These are phyloP conservation scores for Beauveria brongniartii DNA, from an alignment of 2,329 filamentous ascomycete genomes.

Conservation along the genomic window DNA sequence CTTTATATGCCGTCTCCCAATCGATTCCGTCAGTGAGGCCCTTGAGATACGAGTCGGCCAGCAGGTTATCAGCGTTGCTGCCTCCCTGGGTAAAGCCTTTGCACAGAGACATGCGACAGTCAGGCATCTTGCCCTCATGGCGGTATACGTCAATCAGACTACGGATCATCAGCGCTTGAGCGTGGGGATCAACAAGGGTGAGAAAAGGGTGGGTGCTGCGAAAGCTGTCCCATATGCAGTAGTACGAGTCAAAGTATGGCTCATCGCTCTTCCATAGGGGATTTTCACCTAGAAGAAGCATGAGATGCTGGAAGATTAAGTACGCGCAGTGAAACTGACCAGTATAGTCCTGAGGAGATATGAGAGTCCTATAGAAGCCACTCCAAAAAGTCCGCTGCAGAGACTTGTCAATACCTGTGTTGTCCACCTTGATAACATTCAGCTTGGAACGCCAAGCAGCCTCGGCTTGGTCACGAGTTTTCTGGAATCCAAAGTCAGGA, in stretches of 20 bases:
- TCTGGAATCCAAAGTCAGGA: slow-evolving; percentile 56
- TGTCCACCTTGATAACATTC: slow-evolving; percentile 47
- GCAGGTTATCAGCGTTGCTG: slow-evolving; percentile 65
- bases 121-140: slow-evolving; percentile 60
- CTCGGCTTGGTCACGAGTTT: slow-evolving; percentile 45
- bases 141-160: slow-evolving; percentile 65
- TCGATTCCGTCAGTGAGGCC: slow-evolving; percentile 54
- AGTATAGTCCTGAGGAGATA: slow-evolving; percentile 69
- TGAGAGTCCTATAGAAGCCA: slow-evolving; percentile 58
- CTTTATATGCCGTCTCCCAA: slow-evolving; percentile 65
- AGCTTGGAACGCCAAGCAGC: slow-evolving; percentile 57
- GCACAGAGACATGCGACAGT: slow-evolving; percentile 69
- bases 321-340: slow-evolving; percentile 2
- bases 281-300: slow-evolving; percentile 61
- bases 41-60: slow-evolving; percentile 66
- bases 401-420: slow-evolving; percentile 43
- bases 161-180: slow-evolving; percentile 61
- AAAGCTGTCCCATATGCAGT: slow-evolving; percentile 68
- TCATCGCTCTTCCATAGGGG: slow-evolving; percentile 61
- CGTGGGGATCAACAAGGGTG: slow-evolving; percentile 60
- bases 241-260: slow-evolving; percentile 65
- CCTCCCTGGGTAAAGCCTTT: slow-evolving; percentile 72
- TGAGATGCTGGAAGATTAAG: slow-evolving; percentile 47
- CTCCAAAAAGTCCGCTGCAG: slow-evolving; percentile 63
- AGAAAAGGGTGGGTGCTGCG: slow-evolving; percentile 63